Evolutionary conservation across 148 eudicot species (phyloP).

Genomic region (Silene conica): DNA sequence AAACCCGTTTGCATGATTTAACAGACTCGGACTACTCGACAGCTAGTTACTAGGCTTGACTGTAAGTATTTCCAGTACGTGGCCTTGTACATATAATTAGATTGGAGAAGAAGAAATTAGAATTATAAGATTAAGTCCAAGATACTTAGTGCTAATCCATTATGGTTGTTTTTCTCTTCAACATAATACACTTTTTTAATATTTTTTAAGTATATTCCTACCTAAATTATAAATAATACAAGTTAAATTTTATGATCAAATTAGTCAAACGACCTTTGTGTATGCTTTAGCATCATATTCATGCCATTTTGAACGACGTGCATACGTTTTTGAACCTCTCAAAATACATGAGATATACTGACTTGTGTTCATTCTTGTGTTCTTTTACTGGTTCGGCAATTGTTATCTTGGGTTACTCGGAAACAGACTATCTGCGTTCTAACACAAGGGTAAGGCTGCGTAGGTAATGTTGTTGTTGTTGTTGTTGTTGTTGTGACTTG

Average conservation of each 20-base stretch:
- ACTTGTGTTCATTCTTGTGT: conserved; percentile 2
- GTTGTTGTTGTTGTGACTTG: neutral
- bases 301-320: conserved; percentile 20
- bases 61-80: neutral
- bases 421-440: no score
- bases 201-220: conserved; percentile 8
- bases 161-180: conserved; percentile 1
- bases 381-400: neutral
- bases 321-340: conserved; percentile 9
- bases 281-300: neutral
- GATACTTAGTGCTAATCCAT: conserved; percentile 19
- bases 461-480: neutral
- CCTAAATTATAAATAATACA: conserved; percentile 2
- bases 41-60: no score
- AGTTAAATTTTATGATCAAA: neutral
- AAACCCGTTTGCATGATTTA: no score
- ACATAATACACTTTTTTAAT: neutral
- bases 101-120: no score
- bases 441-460: neutral
- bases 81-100: no score
- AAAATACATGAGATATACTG: neutral
- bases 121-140: neutral
- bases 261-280: conserved; percentile 18
- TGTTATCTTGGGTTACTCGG: no score
- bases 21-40: no score